phyloP scores from a whole-genome alignment of 75 land plant genomes.

The Isoetes taiwanensis region DNA sequence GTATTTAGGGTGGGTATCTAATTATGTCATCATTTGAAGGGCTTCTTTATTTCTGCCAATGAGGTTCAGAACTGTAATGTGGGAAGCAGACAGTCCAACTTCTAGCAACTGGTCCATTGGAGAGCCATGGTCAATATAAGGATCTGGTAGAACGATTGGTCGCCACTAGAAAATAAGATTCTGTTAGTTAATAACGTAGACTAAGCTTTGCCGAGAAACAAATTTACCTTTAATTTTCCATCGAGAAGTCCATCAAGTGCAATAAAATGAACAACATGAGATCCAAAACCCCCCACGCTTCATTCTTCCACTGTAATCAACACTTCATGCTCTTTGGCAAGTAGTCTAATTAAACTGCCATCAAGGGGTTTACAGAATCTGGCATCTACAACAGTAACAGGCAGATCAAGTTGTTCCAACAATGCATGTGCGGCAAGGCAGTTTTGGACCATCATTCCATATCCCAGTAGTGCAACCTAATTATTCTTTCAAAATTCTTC shows the following conservation, averaged over 20 bases:
- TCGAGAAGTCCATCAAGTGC: conserved; percentile 38
- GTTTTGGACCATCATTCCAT: conserved; percentile 33
- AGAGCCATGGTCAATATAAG: conserved; percentile 42
- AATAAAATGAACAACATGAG: conserved; percentile 41
- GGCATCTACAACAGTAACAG: conserved; percentile 35
- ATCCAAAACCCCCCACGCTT: conserved; percentile 38
- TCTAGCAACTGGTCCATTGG: conserved; percentile 28
- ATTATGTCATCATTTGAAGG: conserved; percentile 50
- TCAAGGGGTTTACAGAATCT: conserved; percentile 49
- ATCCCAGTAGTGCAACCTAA: conserved; percentile 38
- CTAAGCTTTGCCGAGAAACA: not conserved
- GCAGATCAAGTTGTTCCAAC: conserved; percentile 15
- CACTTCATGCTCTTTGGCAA: conserved; percentile 33
- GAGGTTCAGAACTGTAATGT: conserved; percentile 44
- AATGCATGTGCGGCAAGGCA: conserved; percentile 26
- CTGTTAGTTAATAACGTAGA: not conserved
- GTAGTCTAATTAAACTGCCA: conserved; percentile 16
- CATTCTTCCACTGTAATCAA: conserved; percentile 42
- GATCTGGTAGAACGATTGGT: conserved; percentile 27
- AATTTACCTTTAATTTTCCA: conserved; percentile 26
- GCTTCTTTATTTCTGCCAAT: conserved; percentile 86
- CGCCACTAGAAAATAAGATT: conserved; percentile 34
- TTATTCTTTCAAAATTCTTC: conserved; percentile 29
- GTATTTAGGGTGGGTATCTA: too few relatives aligned
- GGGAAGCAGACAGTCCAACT: conserved; percentile 22